Evolutionary conservation across 306 rosid genomes (phyloP).

Genomic region (Trifolium subterraneum): DNA sequence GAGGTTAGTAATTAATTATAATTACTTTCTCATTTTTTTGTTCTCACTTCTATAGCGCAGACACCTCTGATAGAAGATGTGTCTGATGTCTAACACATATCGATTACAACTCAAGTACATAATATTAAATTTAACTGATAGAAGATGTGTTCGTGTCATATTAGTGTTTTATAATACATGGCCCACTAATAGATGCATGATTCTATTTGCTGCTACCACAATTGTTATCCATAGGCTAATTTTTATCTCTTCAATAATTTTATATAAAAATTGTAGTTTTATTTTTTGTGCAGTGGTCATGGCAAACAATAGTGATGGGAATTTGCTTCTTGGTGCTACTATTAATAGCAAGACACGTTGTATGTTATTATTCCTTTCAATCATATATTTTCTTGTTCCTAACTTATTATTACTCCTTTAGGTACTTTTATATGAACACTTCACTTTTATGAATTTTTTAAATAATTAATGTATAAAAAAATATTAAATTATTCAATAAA

Average conservation of each 20-base stretch:
- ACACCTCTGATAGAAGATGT: too few relatives aligned
- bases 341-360: conserved; percentile 78
- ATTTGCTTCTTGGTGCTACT: conserved; percentile 79
- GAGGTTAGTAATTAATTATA: conserved; percentile 56
- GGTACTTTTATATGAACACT: too few relatives aligned
- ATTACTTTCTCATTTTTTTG: neutral
- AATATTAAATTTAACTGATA: too few relatives aligned
- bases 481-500: too few relatives aligned
- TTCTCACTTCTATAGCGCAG: neutral
- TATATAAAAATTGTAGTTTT: neutral
- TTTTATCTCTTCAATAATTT: neutral
- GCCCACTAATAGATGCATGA: neutral
- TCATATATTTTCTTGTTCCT: too few relatives aligned
- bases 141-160: too few relatives aligned
- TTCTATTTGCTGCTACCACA: neutral
- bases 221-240: neutral
- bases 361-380: conserved; percentile 44
- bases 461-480: too few relatives aligned
- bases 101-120: too few relatives aligned
- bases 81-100: too few relatives aligned
- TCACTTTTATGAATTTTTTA: too few relatives aligned
- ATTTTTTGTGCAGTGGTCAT: conserved; percentile 87
- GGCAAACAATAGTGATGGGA: conserved; percentile 95
- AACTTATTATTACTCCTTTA: too few relatives aligned
- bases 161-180: too few relatives aligned